Evolutionary conservation across 345 rosid genomes (phyloP), one percentile per base, ranked within the genome.

Genomic region (Gossypium rotundifolium): DNA sequence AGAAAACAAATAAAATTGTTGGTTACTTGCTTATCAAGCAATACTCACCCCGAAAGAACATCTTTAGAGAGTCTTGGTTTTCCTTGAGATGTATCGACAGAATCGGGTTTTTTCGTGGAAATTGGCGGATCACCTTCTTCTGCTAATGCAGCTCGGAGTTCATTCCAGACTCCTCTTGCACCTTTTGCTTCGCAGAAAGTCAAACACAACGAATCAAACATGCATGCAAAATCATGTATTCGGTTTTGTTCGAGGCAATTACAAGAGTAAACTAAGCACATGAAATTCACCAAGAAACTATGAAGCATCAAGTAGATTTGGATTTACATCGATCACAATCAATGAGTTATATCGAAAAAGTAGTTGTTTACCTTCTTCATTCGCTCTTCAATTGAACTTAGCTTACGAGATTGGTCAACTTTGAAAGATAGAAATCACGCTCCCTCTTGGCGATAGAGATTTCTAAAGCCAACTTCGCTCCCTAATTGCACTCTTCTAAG

Each of bases 391-490:
- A 89, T 93, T 52, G 91, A 83, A 42, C 73, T 85, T 83, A 84
- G 67, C 42, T 94, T 97, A 69, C 81, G 90, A 2, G 97, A 85
- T 71, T 88, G 73, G 22, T 95, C 98, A 70, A 95, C 90, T 81
- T 87, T 91, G 87, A 62, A 65, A 91, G 85, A 84, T 91, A 91
- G 86, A 95, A 88, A 85, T 95, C 98, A 17, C 88, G 81, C 74
- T 94, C 99, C 74, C 97, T 87, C 85, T 86, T 95, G 29, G 99
- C 99, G 81, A 96, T 94, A 63, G 97, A 84, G 61, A 91, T 65
- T 83, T 93, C 99, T 79, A 94, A 72, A 57, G 89, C 87, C 22
- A 93, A 83, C 79, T 86, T 94, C 86, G 98, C 82, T 91, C 91
- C 75, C 93, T 70, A 66, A 87, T 44, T 61, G 96, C 99, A 80